Evolutionary conservation across 768 basidiomycete species (phyloP), one percentile per base, ranked within the genome.

Genomic region (Lactifluus volemus): DNA sequence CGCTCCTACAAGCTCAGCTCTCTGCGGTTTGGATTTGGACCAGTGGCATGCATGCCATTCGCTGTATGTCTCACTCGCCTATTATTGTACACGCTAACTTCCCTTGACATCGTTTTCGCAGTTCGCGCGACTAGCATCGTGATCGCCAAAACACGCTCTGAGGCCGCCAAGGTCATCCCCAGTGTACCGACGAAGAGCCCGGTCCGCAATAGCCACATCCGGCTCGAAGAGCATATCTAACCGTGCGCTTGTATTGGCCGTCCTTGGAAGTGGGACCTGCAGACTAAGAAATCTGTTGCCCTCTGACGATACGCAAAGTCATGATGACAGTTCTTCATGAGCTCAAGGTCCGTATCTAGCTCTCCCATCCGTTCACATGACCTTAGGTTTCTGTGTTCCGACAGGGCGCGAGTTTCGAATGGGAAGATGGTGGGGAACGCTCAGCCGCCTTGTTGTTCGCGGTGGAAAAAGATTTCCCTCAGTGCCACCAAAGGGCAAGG

Each of bases 171-270:
- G 59, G 84, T 99, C 61, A 74, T 88, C 56, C 79, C 89, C 7
- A 85, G 84, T 10, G 74, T 78, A 11, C 91, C 92, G 4, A 76
- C 71, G 63, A 70, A 74, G 64, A 68, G 72, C 60, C 71, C 74
- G 7, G 74, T 85, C 57, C 73, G 73, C n/a, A 91, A n/a, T 98
- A 88, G 79, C 89, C 14, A 98, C 97, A 0, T 97, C 97, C 0
- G 96, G 97, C 11, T 92, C 89, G 25, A 98, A 99, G 77, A 94
- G 90, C 70, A 89, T 99, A 67, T 97, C 93, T 0, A 98, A 98
- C 71, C 85, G 96, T 36, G 93, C 91, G 0, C 77, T 99, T 44
- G 86, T 98, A 1, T 83, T 99, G 32, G 96, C 97, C 9, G 94
- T 95, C 1, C 83, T 99, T 14, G 93, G 84, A 0, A 83, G 81